phyloP scores from a whole-genome alignment of 179 eudicot species.

The Silene noctiflora region DNA sequence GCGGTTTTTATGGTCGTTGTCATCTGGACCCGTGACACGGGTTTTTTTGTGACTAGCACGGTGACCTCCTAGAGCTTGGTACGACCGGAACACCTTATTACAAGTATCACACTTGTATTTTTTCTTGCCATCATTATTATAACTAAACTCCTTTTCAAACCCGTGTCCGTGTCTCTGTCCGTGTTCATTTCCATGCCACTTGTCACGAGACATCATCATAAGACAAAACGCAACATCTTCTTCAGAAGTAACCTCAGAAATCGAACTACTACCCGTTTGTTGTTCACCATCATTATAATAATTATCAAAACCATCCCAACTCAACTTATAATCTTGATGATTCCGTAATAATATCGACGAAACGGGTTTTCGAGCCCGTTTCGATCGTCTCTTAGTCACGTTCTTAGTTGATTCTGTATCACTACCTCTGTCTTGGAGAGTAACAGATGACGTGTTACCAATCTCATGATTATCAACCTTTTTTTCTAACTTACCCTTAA shows the following conservation, averaged over 20 bases:
- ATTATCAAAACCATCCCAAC: background rate
- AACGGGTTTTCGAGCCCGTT: constrained; percentile 24
- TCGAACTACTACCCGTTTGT: constrained; percentile 36
- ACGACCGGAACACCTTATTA: constrained; percentile 47
- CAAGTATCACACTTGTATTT: constrained; percentile 64
- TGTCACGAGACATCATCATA: constrained; percentile 79
- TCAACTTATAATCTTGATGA: constrained; percentile 2
- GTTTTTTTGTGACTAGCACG: constrained; percentile 66
- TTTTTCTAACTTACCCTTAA: no score
- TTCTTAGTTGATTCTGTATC: constrained; percentile 59
- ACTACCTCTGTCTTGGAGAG: constrained; percentile 42
- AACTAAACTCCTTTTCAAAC: background rate
- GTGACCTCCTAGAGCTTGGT: constrained; percentile 80
- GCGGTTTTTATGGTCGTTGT: background rate
- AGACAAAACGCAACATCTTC: constrained; percentile 68
- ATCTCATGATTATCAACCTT: no score
- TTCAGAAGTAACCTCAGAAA: constrained; percentile 53
- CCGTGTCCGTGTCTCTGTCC: background rate
- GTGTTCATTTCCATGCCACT: constrained; percentile 29
- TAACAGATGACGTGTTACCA: constrained; percentile 23
- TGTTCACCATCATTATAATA: background rate
- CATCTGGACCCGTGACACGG: background rate
- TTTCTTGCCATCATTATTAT: constrained; percentile 18
- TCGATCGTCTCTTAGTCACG: constrained; percentile 38
- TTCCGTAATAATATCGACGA: background rate